Percentiles rank a stretch among this genome's conserved stretches.
Conservation (phyloP, 345 rosid species). For the Acer negundo region DNA sequence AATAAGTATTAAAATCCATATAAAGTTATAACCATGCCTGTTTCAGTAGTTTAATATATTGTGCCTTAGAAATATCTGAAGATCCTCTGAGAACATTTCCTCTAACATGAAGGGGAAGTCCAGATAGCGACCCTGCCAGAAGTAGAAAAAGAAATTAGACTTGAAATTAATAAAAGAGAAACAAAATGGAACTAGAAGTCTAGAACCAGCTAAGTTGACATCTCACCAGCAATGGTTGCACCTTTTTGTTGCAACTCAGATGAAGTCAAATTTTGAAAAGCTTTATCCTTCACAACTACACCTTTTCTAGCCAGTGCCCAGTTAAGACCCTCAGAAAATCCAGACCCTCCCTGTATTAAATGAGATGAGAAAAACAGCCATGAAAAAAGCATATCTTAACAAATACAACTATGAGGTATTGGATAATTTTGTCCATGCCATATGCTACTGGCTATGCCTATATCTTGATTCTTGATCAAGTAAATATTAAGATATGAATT, state of each 20-base stretch:
- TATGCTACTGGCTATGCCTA: neutral
- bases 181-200: neutral
- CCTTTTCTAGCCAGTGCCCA: constrained; percentile 42
- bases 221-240: constrained; percentile 31
- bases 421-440: neutral
- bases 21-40: constrained; percentile 26
- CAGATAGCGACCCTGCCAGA: constrained; percentile 32
- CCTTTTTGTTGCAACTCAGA: constrained; percentile 36
- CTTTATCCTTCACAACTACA: constrained; percentile 36
- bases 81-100: constrained; percentile 26
- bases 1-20: neutral
- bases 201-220: neutral
- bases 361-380: neutral
- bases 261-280: constrained; percentile 31
- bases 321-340: constrained; percentile 32
- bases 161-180: neutral
- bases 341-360: constrained; percentile 19
- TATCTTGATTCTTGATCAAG: neutral
- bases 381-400: neutral
- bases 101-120: constrained; percentile 36
- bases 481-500: neutral
- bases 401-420: neutral
- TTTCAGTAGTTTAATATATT: constrained; percentile 35
- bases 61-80: constrained; percentile 34
- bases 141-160: neutral